These are phyloP conservation scores for Nothophaeocryptopus gaeumannii DNA, from an alignment of 2,329 filamentous ascomycete genomes.

Conservation along the genomic window DNA sequence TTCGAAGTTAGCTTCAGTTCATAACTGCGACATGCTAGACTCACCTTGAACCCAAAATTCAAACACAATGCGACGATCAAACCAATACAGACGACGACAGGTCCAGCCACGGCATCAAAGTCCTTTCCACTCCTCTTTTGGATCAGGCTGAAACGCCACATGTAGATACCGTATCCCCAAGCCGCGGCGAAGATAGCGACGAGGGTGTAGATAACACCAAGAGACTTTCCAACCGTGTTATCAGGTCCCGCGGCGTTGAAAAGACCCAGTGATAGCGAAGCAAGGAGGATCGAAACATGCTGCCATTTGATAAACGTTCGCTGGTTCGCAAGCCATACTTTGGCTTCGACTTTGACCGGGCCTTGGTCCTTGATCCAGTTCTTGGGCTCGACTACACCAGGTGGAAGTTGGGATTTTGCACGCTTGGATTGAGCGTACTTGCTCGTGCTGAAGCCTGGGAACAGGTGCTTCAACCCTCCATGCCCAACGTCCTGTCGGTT, in stretches of 20 bases:
- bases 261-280: slow-evolving; percentile 75
- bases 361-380: slow-evolving; percentile 94
- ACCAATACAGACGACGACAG: slow-evolving; percentile 76
- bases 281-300: slow-evolving; percentile 85
- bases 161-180: slow-evolving; percentile 87
- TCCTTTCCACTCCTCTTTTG: slow-evolving; percentile 81
- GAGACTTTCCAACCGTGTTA: slow-evolving; percentile 69
- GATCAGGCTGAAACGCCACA: slow-evolving; percentile 74
- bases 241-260: slow-evolving; percentile 79
- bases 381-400: slow-evolving; percentile 80
- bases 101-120: slow-evolving; percentile 85
- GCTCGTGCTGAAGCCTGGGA: slow-evolving; percentile 79
- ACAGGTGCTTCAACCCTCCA: slow-evolving; percentile 62
- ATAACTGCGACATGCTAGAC: neutral
- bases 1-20: slow-evolving; percentile 6
- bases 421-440: slow-evolving; percentile 63
- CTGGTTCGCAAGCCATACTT: slow-evolving; percentile 98
- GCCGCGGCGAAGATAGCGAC: slow-evolving; percentile 78
- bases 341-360: slow-evolving; percentile 88
- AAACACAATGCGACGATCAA: slow-evolving; percentile 74
- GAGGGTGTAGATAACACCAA: slow-evolving; percentile 78
- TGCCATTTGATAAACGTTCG: slow-evolving; percentile 99
- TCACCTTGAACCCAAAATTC: slow-evolving; percentile 79
- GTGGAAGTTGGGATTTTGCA: slow-evolving; percentile 61
- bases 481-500: slow-evolving; percentile 14